These are phyloP conservation scores for Aspergillus fumigatus DNA, from an alignment of 2,329 filamentous ascomycete genomes.

Conservation along the genomic window DNA sequence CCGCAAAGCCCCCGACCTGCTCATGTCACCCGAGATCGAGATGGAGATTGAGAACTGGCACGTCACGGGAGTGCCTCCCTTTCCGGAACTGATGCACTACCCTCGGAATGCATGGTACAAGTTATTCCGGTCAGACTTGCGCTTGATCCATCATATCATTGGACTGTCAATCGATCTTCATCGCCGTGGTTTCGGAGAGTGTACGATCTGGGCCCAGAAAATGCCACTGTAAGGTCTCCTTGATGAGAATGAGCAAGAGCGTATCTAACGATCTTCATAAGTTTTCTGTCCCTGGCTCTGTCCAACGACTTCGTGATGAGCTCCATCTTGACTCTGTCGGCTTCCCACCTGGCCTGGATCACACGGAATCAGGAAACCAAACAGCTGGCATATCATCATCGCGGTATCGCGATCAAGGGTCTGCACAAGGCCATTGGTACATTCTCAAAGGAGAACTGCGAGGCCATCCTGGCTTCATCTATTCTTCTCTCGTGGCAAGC, in stretches of 20 bases:
- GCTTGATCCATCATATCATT: constrained; percentile 86
- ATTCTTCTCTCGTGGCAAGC: constrained; percentile 93
- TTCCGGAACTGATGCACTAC: constrained; percentile 73
- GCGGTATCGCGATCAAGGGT: constrained; percentile 78
- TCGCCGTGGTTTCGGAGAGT: constrained; percentile 69
- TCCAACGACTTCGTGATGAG: constrained; percentile 89
- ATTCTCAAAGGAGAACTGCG: constrained; percentile 81
- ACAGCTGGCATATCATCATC: constrained; percentile 85
- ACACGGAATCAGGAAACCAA: constrained; percentile 80
- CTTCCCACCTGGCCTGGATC: constrained; percentile 86
- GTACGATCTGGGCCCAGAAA: constrained; percentile 88
- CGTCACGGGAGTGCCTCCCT: constrained; percentile 77
- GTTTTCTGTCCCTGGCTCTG: constrained; percentile 76
- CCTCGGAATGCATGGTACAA: constrained; percentile 68
- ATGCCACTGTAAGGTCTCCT: constrained; percentile 73
- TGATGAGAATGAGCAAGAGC: neutral
- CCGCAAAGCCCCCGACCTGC: constrained; percentile 58
- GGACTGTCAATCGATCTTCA: constrained; percentile 80
- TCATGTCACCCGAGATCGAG: constrained; percentile 85
- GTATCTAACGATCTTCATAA: constrained; percentile 34
- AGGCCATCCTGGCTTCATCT: constrained; percentile 86
- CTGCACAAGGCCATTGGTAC: constrained; percentile 79
- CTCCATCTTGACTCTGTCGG: constrained; percentile 86
- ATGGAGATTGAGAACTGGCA: constrained; percentile 77
- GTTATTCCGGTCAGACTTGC: constrained; percentile 72